Base-by-base conservation (phyloP, 768 basidiomycete genomes). In the Vishniacozyma victoriae region DNA sequence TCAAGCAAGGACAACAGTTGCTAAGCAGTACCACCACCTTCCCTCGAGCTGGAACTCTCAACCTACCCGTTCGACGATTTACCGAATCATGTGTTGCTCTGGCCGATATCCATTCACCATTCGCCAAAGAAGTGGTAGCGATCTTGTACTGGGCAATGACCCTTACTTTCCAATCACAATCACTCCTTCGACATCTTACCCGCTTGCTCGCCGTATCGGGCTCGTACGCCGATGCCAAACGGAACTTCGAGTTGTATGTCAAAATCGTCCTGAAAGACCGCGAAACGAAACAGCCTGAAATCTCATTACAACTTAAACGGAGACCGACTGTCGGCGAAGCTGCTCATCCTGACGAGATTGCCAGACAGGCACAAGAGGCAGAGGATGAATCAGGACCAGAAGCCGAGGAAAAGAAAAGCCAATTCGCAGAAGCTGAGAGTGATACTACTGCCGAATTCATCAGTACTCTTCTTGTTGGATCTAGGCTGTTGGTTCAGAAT, bases 141-240 rank as follows among this genome's bases (percentile, higher is more conserved):
- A 86, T 89, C 18, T 78, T 96, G 1, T 93, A 89, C 86, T 91
- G 89, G 89, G 85, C 89, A 1, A 91, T 89, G 7, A 82, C 84
- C 18, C 78, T 91, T 18, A 97, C 93, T 0, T 95, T 96, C 76
- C 91, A 95, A 64, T 92, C 87, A 0, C 85, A 84, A 51, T 80
- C 82, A 7, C 75, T 96, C 6, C 79, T 87, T 46, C 82, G 92
- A 0, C 87, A 95, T 70, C 83, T 96, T 77, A 81, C 82, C 23
- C 81, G 85, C 1, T 72, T 92, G 1, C 72, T 87, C 14, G 77
- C 88, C 3, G 85, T 87, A 2, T 44, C 55, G 2, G 60, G 54
- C 9, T 57, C 62, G 36, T 36, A 53, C 19, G 9, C 42, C 3
- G 71, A 72, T 40, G 70, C 72, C 3, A 81, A 79, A 60, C 80